These are phyloP conservation scores for Sclerotinia borealis DNA, from an alignment of 2,329 filamentous ascomycete genomes.

Conservation along the genomic window DNA sequence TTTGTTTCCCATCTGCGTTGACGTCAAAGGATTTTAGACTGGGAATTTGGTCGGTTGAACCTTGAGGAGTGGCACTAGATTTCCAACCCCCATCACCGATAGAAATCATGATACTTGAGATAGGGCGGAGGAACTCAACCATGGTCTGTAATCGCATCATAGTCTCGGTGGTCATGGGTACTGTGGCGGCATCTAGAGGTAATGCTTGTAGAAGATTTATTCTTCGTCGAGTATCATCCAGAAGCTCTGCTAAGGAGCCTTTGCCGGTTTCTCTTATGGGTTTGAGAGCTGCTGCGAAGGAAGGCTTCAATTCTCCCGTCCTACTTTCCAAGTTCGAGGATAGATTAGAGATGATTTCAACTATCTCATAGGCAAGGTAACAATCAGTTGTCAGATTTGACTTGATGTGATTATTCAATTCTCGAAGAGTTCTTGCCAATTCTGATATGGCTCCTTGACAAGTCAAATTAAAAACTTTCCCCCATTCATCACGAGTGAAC, in stretches of 20 bases:
- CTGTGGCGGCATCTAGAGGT: slow-evolving; percentile 70
- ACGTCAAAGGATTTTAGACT: slow-evolving; percentile 78
- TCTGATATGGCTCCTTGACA: slow-evolving; percentile 74
- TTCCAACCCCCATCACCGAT: slow-evolving; percentile 91
- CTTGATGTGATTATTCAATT: slow-evolving; percentile 87
- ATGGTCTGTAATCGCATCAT: slow-evolving; percentile 83
- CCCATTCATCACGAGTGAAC: slow-evolving; percentile 82
- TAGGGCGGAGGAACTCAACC: slow-evolving; percentile 76
- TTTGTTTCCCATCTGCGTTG: slow-evolving; percentile 76
- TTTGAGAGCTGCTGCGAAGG: slow-evolving; percentile 78
- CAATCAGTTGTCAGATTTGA: slow-evolving; percentile 83
- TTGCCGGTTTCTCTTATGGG: slow-evolving; percentile 91
- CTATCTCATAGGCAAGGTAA: slow-evolving; percentile 90
- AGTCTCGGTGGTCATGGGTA: slow-evolving; percentile 74
- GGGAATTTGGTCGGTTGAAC: slow-evolving; percentile 57
- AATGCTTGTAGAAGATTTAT: slow-evolving; percentile 60
- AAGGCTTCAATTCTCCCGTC: slow-evolving; percentile 78
- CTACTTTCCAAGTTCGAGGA: slow-evolving; percentile 73
- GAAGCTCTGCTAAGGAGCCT: slow-evolving; percentile 70
- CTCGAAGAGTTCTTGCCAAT: slow-evolving; percentile 76
- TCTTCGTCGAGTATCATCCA: slow-evolving; percentile 75
- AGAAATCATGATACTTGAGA: slow-evolving; percentile 86
- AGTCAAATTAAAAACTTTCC: slow-evolving; percentile 68
- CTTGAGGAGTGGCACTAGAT: slow-evolving; percentile 45
- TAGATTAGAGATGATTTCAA: slow-evolving; percentile 78